These are phyloP conservation scores for Asterochloris erici DNA, from an alignment of 139 green algal genomes.

Conservation along the genomic window DNA sequence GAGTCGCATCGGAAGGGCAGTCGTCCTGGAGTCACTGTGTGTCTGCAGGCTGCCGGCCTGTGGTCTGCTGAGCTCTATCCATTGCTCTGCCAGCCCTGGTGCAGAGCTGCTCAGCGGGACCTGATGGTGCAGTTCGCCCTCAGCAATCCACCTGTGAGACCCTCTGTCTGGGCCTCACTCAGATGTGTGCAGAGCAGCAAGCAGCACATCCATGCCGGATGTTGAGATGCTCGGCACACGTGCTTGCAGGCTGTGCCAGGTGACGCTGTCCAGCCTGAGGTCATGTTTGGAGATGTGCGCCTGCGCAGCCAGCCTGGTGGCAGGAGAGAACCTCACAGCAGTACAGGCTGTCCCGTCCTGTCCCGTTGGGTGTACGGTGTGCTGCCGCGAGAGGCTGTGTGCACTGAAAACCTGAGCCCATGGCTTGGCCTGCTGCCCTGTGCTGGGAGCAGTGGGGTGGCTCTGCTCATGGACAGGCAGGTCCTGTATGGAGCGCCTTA, in stretches of 20 bases:
- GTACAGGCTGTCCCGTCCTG: no score
- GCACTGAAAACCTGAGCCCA: constrained; percentile 88
- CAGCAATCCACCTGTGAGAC: no score
- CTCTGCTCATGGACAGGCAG: constrained; percentile 43
- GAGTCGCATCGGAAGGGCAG: constrained; percentile 14
- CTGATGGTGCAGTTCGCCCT: no score
- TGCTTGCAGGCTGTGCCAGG: background rate
- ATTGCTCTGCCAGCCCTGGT: no score
- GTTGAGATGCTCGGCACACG: no score
- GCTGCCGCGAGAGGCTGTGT: constrained; percentile 75
- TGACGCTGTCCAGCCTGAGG: background rate
- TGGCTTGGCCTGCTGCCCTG: constrained; percentile 92
- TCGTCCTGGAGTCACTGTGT: no score
- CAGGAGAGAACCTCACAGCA: background rate
- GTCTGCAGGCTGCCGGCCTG: no score
- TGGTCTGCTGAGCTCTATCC: no score
- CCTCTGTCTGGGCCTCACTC: no score
- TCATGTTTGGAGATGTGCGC: background rate
- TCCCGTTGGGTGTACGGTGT: constrained; percentile 44
- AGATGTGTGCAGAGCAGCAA: no score
- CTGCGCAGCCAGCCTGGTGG: background rate
- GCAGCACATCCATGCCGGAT: no score
- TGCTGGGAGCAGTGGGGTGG: constrained; percentile 52
- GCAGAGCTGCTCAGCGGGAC: no score
- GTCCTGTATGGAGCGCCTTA: constrained; percentile 58